Evolutionary conservation across 305 asterid species (phyloP), one percentile per base, ranked within the genome.

Genomic region (Withania somnifera): DNA sequence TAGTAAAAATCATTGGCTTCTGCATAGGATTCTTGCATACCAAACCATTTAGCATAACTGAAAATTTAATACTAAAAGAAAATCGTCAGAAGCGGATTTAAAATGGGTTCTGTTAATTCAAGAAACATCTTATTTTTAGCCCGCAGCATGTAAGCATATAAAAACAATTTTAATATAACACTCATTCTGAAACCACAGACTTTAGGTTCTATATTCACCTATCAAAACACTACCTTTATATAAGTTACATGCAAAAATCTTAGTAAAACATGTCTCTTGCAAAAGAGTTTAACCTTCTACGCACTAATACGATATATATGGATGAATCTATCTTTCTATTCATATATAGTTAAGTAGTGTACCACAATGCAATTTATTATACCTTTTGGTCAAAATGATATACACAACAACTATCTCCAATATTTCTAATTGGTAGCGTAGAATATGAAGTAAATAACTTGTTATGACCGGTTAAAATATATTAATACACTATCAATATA

Each of bases 1-100:
- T 40, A 77, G n/a, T 45, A 47, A 77, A 85, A 85, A 57, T 85
- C 85, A 6, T 85, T 79, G 11, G 63, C 81, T 1, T 69, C 22
- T 7, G 61, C 52, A 19, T 14, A 3, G 51, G 57, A 32, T 85
- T 80, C 77, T 71, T 85, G 84, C 87, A 85, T 9, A 51, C 36
- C 34, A 45, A 3, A 9, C 79, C 85, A 77, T 71, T 85, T 24
- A 68, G 3, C 22, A 24, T 56, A 5, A 68, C 77, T 84, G 63
- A 24, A 28, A 13, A 14, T 71, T 45, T 45, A 24, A 1, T 1
- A 26, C 0, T 0, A n/a, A 14, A 7, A 8, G 0, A 83, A n/a
- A 45, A 36, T 52, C 2, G 2, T 73, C 0, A 15, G 30, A 8
- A 0, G 1, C 2, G 9, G 0, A 34, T 61, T 3, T 26, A 22